These are phyloP conservation scores for Epichloe sibirici DNA, from an alignment of 2,329 filamentous ascomycete species.

Conservation along the genomic window DNA sequence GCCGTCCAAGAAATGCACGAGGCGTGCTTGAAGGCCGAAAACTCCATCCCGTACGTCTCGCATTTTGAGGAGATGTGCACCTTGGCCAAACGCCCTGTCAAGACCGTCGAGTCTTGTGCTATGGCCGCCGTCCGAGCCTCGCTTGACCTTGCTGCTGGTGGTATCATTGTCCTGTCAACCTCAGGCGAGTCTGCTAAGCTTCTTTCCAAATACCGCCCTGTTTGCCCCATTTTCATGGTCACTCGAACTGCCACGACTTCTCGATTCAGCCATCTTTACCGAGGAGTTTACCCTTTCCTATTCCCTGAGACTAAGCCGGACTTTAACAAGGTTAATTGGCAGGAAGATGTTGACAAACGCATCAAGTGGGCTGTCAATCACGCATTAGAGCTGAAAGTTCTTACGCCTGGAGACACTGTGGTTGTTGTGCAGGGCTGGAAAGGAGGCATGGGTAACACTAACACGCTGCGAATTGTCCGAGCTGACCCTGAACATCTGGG, in stretches of 20 bases:
- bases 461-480: conserved; percentile 58
- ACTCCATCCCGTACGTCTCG: conserved; percentile 92
- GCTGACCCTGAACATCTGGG: conserved; percentile 47
- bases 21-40: conserved; percentile 91
- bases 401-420: conserved; percentile 60
- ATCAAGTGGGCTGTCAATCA: conserved; percentile 93
- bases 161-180: conserved; percentile 91
- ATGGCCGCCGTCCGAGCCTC: conserved; percentile 95
- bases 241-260: conserved; percentile 76
- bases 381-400: conserved; percentile 69
- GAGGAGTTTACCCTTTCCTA: conserved; percentile 94
- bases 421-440: conserved; percentile 86
- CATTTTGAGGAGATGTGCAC: conserved; percentile 92
- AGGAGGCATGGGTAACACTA: conserved; percentile 85
- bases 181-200: conserved; percentile 91
- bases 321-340: conserved; percentile 87
- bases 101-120: conserved; percentile 83
- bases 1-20: conserved; percentile 97
- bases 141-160: conserved; percentile 90
- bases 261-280: conserved; percentile 89
- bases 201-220: conserved; percentile 94
- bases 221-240: conserved; percentile 99
- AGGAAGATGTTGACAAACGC: conserved; percentile 94
- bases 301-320: conserved; percentile 92
- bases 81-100: conserved; percentile 70